phyloP scores from a whole-genome alignment of 1,139 yeast genomes.

The Eremothecium sinecaudum region DNA sequence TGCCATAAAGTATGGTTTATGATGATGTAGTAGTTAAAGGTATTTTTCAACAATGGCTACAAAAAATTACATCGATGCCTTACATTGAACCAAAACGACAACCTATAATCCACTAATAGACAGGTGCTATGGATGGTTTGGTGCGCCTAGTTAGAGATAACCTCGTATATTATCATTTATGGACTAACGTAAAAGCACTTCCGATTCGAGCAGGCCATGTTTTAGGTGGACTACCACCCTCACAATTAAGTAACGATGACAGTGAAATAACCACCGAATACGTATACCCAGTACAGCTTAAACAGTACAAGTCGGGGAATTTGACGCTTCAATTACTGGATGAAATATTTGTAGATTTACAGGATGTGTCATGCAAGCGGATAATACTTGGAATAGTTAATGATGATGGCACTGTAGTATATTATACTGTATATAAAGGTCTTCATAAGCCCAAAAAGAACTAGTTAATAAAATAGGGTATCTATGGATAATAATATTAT shows the following conservation, averaged over 20 bases:
- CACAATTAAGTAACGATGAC: constrained; percentile 28
- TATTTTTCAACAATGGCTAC: too few relatives aligned
- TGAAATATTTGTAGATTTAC: constrained; percentile 23
- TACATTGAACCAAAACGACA: too few relatives aligned
- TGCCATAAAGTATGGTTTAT: too few relatives aligned
- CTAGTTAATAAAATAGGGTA: constrained; percentile 6
- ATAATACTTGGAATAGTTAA: constrained; percentile 48
- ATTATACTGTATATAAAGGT: constrained; percentile 57
- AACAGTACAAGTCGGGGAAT: constrained; percentile 19
- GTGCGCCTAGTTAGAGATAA: constrained; percentile 24
- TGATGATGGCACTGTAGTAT: constrained; percentile 60
- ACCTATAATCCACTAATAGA: too few relatives aligned
- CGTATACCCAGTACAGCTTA: constrained; percentile 31
- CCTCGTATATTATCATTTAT: constrained; percentile 43
- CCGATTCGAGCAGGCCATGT: constrained; percentile 12
- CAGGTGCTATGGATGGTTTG: neutral
- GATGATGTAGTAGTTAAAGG: too few relatives aligned
- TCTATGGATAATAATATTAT: too few relatives aligned
- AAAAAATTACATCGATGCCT: too few relatives aligned
- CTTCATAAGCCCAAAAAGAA: constrained; percentile 48
- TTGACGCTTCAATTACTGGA: constrained; percentile 32
- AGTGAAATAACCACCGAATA: constrained; percentile 14
- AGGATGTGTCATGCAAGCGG: constrained; percentile 24
- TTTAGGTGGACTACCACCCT: constrained; percentile 30
- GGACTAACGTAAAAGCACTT: constrained; percentile 39